Conservation (phyloP, 164 flowering plant species). For the Vitis riparia region DNA sequence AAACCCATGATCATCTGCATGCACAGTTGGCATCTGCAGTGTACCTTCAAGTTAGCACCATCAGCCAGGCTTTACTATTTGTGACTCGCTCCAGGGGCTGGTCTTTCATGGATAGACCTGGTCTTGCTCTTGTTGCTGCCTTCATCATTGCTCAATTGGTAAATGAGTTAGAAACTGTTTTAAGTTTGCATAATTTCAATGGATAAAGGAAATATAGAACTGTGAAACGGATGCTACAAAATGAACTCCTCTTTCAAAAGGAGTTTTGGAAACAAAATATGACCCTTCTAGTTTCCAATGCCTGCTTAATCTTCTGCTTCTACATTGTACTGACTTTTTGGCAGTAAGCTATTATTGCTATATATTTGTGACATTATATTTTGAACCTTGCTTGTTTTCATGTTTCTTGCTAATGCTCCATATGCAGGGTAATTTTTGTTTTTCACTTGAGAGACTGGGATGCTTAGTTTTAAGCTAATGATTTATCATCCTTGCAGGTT, state of each 20-base stretch:
- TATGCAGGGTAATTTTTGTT: not conserved
- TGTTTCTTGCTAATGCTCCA: not conserved
- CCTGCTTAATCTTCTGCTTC: too few relatives aligned
- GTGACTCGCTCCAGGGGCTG: constrained; percentile 52
- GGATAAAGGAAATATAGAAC: not conserved
- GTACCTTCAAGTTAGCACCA: constrained; percentile 68
- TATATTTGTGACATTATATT: too few relatives aligned
- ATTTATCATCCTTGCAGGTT: constrained; percentile 23
- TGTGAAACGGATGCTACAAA: not conserved
- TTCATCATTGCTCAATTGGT: constrained; percentile 49
- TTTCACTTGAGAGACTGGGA: not conserved
- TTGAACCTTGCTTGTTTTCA: not conserved
- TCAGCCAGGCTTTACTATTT: constrained; percentile 64
- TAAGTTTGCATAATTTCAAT: too few relatives aligned
- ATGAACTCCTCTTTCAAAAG: not conserved
- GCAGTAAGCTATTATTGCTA: too few relatives aligned
- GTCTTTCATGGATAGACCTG: constrained; percentile 49
- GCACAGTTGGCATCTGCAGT: constrained; percentile 55
- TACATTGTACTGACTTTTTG: too few relatives aligned
- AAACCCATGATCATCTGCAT: constrained; percentile 9
- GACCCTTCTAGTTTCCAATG: too few relatives aligned
- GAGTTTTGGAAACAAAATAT: too few relatives aligned
- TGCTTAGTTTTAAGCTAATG: not conserved
- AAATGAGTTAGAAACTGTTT: not conserved
- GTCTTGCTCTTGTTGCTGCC: constrained; percentile 38